Evolutionary conservation across 2,329 filamentous ascomycete genomes (phyloP).

Genomic region (Fusarium lateritium): DNA sequence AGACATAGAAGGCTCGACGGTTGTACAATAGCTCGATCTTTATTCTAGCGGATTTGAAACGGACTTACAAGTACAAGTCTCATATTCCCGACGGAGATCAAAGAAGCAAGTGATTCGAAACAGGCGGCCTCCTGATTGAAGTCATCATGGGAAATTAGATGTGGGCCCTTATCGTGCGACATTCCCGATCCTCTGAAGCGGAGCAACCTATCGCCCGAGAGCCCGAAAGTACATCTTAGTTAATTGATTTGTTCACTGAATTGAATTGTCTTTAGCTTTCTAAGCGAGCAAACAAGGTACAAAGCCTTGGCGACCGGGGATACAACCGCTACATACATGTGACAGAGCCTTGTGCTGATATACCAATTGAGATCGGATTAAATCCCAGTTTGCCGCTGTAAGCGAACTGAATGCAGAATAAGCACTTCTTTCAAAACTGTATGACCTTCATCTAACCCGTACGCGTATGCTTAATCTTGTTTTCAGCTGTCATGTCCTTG

Average conservation of each 20-base stretch:
- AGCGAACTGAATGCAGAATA: too few species aligned
- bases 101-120: not conserved
- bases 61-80: not conserved
- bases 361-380: not conserved
- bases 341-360: too few species aligned
- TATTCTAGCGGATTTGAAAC: not conserved
- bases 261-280: too few species aligned
- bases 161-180: conserved; percentile 5
- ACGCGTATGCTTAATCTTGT: not conserved
- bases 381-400: not conserved
- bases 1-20: not conserved
- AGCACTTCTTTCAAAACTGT: not conserved
- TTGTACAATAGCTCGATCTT: not conserved
- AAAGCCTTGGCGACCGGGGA: not conserved
- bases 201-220: conserved; percentile 14
- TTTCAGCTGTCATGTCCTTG: not conserved
- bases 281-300: too few species aligned
- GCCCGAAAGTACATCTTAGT: not conserved
- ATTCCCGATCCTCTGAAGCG: conserved; percentile 8
- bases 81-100: not conserved
- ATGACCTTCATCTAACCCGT: not conserved
- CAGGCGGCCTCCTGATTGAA: conserved; percentile 35
- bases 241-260: too few species aligned
- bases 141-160: conserved; percentile 19
- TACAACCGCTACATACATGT: not conserved